Percentiles rank a stretch among this genome's conserved stretches.
Evolutionary conservation across 75 land plant species (phyloP).

Genomic region (Gnetum montanum): DNA sequence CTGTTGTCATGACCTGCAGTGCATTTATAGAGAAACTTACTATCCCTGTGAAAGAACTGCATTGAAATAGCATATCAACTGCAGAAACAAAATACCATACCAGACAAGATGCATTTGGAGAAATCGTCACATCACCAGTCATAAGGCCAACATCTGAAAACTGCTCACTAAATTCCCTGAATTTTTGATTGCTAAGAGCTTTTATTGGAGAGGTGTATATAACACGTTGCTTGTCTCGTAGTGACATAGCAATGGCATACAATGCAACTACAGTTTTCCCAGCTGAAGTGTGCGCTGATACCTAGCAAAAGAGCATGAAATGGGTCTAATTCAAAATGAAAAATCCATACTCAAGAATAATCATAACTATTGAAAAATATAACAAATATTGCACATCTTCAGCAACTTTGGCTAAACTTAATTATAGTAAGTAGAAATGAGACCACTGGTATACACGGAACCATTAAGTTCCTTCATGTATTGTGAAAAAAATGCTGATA

Average conservation of each 20-base stretch:
- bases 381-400: no score
- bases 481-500: no score
- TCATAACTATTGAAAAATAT: background rate
- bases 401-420: no score
- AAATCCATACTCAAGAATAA: background rate
- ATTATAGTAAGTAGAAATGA: no score
- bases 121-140: conserved; percentile 99
- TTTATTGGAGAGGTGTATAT: conserved; percentile 99
- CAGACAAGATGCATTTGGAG: conserved; percentile 97
- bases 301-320: conserved; percentile 27
- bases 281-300: conserved; percentile 97
- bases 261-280: conserved; percentile 97
- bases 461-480: no score
- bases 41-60: no score
- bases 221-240: conserved; percentile 81
- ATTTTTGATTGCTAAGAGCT: conserved; percentile 97
- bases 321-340: background rate
- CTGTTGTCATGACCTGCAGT: conserved; percentile 97
- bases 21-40: no score
- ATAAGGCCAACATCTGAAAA: conserved; percentile 97
- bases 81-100: conserved; percentile 22
- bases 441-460: no score
- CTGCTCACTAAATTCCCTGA: conserved; percentile 86
- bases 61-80: no score
- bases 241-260: conserved; percentile 95